Base-by-base conservation (phyloP, 140 eudicot genomes). In the Bidens hawaiensis region DNA sequence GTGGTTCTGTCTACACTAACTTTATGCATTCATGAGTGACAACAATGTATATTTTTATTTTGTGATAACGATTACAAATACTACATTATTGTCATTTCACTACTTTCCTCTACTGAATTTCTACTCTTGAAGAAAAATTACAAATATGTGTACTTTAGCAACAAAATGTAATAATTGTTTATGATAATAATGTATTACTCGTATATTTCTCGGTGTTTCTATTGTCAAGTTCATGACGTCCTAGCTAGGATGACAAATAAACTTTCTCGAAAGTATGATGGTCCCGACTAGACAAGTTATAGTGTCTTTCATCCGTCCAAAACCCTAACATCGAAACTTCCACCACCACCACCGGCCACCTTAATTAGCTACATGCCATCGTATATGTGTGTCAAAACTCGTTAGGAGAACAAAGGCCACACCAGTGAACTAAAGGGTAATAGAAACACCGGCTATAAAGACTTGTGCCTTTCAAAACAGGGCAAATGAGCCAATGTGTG, bases 381-480 rank as follows among this genome's bases (percentile, higher is more conserved):
- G 30, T 41, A 46, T 26, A 45, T 45, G 38, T 41, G 54, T 34
- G 48, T 45, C 48, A 64, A 64, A 13, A 48, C 15, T 60, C 55
- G 56, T 26, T 38, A n/a, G 45, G 60, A 47, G 14, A 65, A 13
- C 68, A 19, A 58, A 66, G 46, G 16, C 67, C 68, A 65, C 78
- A 65, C 12, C 27, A 43, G 17, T 45, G 58, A 54, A 51, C 13
- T 28, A 49, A 33, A 56, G 50, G 75, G 52, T 15, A 52, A 51
- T 52, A 33, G 62, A 0, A 60, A 49, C 54, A 48, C 38, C 40
- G 43, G 43, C 25, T 49, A 61, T 46, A 48, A 49, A 49, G 69
- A 61, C 63, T 60, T 70, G 76, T 70, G 63, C 54, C 76, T 70
- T 38, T 70, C 69, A 34, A 47, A 47, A 69, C 41, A 69, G 60